phyloP scores from a whole-genome alignment of 2,329 filamentous ascomycete species.

The Raffaelea albimanens region DNA sequence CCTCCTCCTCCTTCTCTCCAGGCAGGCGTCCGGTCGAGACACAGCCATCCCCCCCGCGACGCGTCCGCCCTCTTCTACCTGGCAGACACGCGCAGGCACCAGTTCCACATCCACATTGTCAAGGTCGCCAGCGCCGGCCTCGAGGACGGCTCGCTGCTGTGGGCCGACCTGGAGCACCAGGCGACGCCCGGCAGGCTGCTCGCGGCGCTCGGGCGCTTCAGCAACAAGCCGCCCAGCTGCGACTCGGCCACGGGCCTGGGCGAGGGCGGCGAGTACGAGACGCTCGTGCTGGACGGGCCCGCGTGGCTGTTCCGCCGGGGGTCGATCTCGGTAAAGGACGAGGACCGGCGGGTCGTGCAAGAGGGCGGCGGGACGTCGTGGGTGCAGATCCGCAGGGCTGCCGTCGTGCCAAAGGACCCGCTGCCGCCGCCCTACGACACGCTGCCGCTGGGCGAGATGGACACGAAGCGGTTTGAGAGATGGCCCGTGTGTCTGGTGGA shows the following conservation, averaged over 20 bases:
- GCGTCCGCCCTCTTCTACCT: constrained; percentile 27
- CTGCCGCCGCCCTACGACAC: constrained; percentile 4
- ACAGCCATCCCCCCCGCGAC: constrained; percentile 7
- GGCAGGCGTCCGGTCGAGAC: too few species aligned
- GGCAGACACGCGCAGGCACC: constrained; percentile 68
- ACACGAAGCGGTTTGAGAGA: constrained; percentile 18
- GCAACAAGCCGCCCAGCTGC: constrained; percentile 53
- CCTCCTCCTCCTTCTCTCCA: too few species aligned
- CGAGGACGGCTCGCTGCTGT: constrained; percentile 63
- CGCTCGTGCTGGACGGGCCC: constrained; percentile 76
- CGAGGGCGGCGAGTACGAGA: constrained; percentile 96
- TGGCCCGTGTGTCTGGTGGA: constrained; percentile 60
- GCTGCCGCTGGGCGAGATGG: not conserved
- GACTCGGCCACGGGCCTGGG: constrained; percentile 50
- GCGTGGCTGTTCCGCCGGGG: constrained; percentile 50
- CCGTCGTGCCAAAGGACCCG: constrained; percentile 33
- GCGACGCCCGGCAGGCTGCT: constrained; percentile 30
- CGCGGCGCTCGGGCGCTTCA: constrained; percentile 35
- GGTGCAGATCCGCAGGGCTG: constrained; percentile 52
- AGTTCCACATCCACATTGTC: constrained; percentile 81
- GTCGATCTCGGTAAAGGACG: constrained; percentile 52
- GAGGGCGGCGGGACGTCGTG: constrained; percentile 74
- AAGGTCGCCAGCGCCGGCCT: constrained; percentile 91
- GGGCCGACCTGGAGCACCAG: constrained; percentile 58
- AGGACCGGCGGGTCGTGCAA: constrained; percentile 40